These are phyloP conservation scores for Auriculariales sp. DNA, from an alignment of 768 basidiomycete species.

Conservation along the genomic window DNA sequence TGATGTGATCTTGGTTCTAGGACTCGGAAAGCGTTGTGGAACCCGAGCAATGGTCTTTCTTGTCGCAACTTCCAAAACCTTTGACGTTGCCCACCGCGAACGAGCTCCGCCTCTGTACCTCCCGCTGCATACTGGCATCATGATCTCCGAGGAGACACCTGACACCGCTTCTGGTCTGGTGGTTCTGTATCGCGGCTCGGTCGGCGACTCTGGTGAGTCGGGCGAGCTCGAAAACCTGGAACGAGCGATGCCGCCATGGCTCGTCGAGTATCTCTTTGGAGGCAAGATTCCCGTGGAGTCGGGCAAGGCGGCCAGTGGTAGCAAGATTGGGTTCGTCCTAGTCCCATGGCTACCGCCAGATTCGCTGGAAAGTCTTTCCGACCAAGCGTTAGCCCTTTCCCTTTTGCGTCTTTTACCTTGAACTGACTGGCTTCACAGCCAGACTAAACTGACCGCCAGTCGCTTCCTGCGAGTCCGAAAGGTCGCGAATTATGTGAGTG, in stretches of 20 bases:
- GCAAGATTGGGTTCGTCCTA: constrained; percentile 82
- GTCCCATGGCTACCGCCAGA: constrained; percentile 58
- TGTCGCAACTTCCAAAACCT: constrained; percentile 18
- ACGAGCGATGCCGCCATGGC: constrained; percentile 72
- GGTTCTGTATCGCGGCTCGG: constrained; percentile 61
- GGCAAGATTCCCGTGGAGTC: constrained; percentile 41
- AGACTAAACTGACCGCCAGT: constrained; percentile 80
- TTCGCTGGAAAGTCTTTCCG: constrained; percentile 50
- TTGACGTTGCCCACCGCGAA: constrained; percentile 45
- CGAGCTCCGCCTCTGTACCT: constrained; percentile 60
- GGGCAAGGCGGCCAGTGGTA: constrained; percentile 16
- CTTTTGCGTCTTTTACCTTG: not conserved
- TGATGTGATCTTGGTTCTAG: too few species aligned
- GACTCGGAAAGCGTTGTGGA: not conserved
- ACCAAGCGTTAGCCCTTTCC: constrained; percentile 43
- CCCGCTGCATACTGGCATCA: constrained; percentile 43
- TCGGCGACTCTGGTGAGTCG: constrained; percentile 42
- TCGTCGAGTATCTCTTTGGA: constrained; percentile 71
- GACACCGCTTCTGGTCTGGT: constrained; percentile 43
- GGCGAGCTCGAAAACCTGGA: constrained; percentile 35
- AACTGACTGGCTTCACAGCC: constrained; percentile 29
- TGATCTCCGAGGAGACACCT: constrained; percentile 64
- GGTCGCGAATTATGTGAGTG: constrained; percentile 56
- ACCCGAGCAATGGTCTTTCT: constrained; percentile 5
- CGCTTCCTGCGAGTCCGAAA: constrained; percentile 77